Conservation (phyloP, 1,284 basidiomycete species). For the Ceraceosorus guamensis region DNA sequence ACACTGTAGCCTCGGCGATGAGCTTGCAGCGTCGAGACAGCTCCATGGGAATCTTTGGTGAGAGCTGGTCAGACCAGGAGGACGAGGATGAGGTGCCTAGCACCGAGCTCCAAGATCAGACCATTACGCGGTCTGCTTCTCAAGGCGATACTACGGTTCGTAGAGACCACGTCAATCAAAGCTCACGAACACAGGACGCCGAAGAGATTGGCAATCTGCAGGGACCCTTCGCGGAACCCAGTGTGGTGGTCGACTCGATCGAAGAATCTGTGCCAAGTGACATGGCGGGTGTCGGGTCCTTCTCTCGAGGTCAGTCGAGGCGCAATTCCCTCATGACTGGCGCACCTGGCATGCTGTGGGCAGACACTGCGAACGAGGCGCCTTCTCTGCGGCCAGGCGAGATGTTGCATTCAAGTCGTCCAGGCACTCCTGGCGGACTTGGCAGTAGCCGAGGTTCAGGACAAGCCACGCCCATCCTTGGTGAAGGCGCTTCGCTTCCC, state of each 20-base stretch:
- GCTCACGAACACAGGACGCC: no score
- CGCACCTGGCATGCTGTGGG: not conserved
- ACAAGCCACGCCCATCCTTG: conserved; percentile 1
- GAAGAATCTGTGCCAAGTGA: conserved; percentile 1
- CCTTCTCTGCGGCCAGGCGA: not conserved
- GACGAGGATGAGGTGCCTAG: conserved; percentile 1
- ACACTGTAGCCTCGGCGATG: not conserved
- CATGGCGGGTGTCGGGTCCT: conserved; percentile 36
- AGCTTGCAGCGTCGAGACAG: not conserved
- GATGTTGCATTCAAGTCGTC: not conserved
- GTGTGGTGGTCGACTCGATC: no score
- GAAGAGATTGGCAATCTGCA: no score
- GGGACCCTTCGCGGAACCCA: no score
- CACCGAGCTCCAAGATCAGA: not conserved
- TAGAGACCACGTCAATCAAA: no score
- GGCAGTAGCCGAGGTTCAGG: not conserved
- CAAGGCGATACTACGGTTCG: no score
- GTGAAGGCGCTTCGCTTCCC: not conserved
- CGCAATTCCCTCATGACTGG: conserved; percentile 27
- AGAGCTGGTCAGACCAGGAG: conserved; percentile 14
- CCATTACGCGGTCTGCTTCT: not conserved
- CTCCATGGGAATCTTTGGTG: conserved; percentile 7
- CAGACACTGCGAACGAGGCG: not conserved
- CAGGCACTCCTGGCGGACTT: not conserved
- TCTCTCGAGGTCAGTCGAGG: conserved; percentile 20